Evolutionary conservation across 2,329 filamentous ascomycete species (phyloP), one percentile per base, ranked within the genome.

Genomic region (Alternaria sp.): DNA sequence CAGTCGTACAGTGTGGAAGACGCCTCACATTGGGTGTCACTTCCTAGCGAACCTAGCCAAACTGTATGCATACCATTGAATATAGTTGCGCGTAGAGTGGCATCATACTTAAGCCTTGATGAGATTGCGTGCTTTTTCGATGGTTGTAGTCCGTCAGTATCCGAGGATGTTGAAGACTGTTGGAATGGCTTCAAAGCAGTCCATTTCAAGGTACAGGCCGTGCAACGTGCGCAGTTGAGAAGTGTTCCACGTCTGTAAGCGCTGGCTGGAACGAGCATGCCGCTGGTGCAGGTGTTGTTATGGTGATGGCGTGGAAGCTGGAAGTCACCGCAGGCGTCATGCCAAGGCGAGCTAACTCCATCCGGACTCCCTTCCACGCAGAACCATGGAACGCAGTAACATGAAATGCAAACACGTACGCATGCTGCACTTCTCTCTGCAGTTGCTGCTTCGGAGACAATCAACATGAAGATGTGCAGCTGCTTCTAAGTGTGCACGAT

Each of bases 381-480:
- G 17, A 56, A 66, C 57, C 58, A 58, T 62, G 63, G 58, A 57
- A 66, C 63, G 36, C 47, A 56, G 40, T 45, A 36, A 50, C 58
- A 32, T 28, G 45, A 30, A 19, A 53, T 13, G 26, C 52, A 59
- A 63, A 51, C 47, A 46, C 43, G 45, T 36, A 50, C 6, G 53
- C 23, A 45, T 17, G 25, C 32, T 51, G 55, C 47, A 46, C 11
- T 54, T 21, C 47, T 47, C 46, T 52, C 19, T 5, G 49, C 30
- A 52, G 57, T 32, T 45, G 15, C 43, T 49, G 44, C 28, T 19
- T 28, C n/a, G 23, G 17, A 30, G 40, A n/a, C 59, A 7, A 25
- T n/a, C 19, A 49, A 36, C 15, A 15, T 40, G 52, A 43, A 51
- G 3, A 36, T 28, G 32, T 40, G 25, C 23, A 25, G 30, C 32